A percentile compares a stretch with the other conserved stretches of the same genome.
These are phyloP conservation scores for Penicillium cosmopolitanum DNA, from an alignment of 495 filamentous ascomycete species.

Conservation along the genomic window DNA sequence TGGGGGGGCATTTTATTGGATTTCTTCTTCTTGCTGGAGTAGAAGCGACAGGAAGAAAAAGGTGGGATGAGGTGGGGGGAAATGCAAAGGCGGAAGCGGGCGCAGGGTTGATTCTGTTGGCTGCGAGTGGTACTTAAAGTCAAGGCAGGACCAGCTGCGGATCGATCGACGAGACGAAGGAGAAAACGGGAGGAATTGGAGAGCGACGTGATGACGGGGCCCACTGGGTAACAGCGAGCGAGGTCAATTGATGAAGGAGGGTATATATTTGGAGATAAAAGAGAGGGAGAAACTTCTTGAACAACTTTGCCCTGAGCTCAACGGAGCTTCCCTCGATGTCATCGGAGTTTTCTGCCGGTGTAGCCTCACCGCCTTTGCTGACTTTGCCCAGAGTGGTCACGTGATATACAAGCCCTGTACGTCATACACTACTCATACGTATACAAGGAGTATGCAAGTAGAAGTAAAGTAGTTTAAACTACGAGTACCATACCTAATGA, in stretches of 20 bases:
- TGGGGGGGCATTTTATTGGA: conserved; percentile 58
- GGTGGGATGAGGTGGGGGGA: conserved; percentile 33
- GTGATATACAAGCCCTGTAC: conserved; percentile 32
- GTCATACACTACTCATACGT: conserved; percentile 12
- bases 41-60: conserved; percentile 40
- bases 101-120: conserved; percentile 13
- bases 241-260: conserved; percentile 19
- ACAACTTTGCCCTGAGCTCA: neutral
- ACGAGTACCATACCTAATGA: no score
- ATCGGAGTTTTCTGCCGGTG: conserved; percentile 34
- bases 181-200: conserved; percentile 33
- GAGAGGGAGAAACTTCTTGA: conserved; percentile 10
- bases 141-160: conserved; percentile 58
- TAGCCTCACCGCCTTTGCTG: conserved; percentile 17
- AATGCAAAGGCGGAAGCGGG: conserved; percentile 36
- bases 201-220: conserved; percentile 45
- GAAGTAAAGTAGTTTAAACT: no score
- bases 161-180: conserved; percentile 39
- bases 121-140: neutral
- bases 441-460: no score
- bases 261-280: conserved; percentile 6
- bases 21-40: conserved; percentile 52
- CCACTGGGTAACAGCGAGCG: conserved; percentile 35
- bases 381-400: conserved; percentile 8
- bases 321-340: conserved; percentile 14